phyloP scores from a whole-genome alignment of 2,329 filamentous ascomycete species.

The Phyllosticta citrichinensis region DNA sequence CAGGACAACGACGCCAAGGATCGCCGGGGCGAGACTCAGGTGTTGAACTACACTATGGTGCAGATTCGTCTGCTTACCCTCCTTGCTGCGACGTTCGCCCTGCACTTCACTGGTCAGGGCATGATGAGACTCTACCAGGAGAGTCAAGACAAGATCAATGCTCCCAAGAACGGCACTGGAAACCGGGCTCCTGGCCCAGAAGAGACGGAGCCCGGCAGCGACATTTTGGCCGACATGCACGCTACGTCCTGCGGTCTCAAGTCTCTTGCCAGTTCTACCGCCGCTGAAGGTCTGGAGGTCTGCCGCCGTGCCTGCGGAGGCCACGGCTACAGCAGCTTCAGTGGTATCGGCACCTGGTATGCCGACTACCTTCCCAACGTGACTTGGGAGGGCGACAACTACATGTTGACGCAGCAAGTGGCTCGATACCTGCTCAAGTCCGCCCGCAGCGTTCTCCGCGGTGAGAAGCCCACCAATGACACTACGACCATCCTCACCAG shows the following conservation, averaged over 20 bases:
- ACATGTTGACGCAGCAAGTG: conserved; percentile 74
- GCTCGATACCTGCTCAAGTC: conserved; percentile 67
- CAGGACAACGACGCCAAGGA: conserved; percentile 59
- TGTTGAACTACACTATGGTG: conserved; percentile 74
- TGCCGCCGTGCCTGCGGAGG: conserved; percentile 68
- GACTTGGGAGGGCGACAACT: conserved; percentile 73
- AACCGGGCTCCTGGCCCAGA: conserved; percentile 56
- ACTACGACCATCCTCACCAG: conserved; percentile 55
- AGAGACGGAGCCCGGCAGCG: conserved; percentile 54
- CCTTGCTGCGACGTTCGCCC: conserved; percentile 63
- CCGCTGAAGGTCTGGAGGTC: conserved; percentile 64
- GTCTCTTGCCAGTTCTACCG: conserved; percentile 60
- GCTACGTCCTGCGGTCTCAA: conserved; percentile 69
- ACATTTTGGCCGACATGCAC: conserved; percentile 63
- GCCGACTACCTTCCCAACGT: conserved; percentile 62
- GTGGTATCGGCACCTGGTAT: conserved; percentile 67
- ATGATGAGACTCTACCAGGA: conserved; percentile 68
- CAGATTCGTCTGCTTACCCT: conserved; percentile 63
- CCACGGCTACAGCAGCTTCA: conserved; percentile 66
- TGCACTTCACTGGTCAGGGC: conserved; percentile 66
- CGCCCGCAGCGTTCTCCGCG: conserved; percentile 57
- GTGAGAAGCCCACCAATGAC: conserved; percentile 55
- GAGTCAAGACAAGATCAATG: conserved; percentile 57
- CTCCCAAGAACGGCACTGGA: conserved; percentile 31
- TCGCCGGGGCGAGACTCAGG: conserved; percentile 55